phyloP scores from a whole-genome alignment of 1,284 basidiomycete species.

The Lentinula novae-zelandiae region DNA sequence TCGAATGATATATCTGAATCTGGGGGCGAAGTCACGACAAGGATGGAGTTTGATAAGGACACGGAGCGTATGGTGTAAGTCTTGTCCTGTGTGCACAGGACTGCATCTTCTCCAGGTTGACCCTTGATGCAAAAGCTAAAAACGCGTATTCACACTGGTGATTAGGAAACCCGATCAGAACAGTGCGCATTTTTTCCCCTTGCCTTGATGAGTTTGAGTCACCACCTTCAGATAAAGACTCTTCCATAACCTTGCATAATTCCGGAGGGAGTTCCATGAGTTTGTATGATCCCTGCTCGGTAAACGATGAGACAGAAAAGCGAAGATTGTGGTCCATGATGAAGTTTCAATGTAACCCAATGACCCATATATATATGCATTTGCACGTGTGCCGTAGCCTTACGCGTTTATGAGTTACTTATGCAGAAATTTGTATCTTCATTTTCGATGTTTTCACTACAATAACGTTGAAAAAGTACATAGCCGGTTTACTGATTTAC shows the following conservation, averaged over 20 bases:
- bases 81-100: constrained; percentile 75
- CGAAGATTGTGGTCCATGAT: constrained; percentile 45
- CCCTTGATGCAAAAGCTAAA: constrained; percentile 79
- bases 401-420: no score
- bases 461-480: constrained; percentile 9
- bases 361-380: no score
- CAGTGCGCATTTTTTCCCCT: background rate
- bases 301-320: constrained; percentile 46
- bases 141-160: background rate
- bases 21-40: constrained; percentile 61
- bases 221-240: constrained; percentile 26
- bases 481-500: constrained; percentile 25
- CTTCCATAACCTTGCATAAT: constrained; percentile 49
- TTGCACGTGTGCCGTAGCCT: no score
- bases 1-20: constrained; percentile 26
- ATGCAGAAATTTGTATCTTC: background rate
- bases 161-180: background rate
- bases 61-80: constrained; percentile 84
- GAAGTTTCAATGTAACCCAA: no score
- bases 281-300: constrained; percentile 52
- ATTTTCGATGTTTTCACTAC: background rate
- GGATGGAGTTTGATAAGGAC: constrained; percentile 79
- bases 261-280: constrained; percentile 68
- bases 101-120: constrained; percentile 76
- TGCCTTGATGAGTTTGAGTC: constrained; percentile 27